phyloP scores from a whole-genome alignment of 805 yeast species.

The Metschnikowia borealis region DNA sequence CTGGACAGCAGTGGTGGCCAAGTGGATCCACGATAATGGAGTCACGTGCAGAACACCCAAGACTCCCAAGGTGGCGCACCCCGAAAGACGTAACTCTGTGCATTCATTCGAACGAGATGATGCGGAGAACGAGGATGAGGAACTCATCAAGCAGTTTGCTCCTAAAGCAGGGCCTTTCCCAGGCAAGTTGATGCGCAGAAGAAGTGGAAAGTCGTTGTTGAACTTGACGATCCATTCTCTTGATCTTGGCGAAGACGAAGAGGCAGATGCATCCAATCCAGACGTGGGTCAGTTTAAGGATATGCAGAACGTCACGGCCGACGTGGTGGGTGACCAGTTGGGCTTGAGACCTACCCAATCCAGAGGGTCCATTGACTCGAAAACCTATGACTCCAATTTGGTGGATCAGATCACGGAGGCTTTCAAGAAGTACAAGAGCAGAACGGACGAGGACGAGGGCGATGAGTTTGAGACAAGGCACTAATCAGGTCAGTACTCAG shows the following conservation, averaged over 20 bases:
- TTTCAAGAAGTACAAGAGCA: conserved; percentile 28
- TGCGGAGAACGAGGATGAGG: conserved; percentile 23
- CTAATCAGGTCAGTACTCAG: background rate
- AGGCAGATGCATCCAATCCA: conserved; percentile 17
- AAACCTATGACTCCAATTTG: conserved; percentile 28
- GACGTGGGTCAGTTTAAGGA: conserved; percentile 15
- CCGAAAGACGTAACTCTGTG: conserved; percentile 27
- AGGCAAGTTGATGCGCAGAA: conserved; percentile 56
- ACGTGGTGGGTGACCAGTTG: conserved; percentile 13
- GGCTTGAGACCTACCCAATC: conserved; percentile 19
- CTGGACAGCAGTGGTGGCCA: conserved; percentile 92
- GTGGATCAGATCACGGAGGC: conserved; percentile 35
- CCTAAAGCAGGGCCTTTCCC: conserved; percentile 49
- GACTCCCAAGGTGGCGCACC: conserved; percentile 18
- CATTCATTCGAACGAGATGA: conserved; percentile 20
- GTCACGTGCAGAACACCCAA: conserved; percentile 55
- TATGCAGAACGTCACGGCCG: conserved; percentile 19
- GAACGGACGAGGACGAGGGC: conserved; percentile 31
- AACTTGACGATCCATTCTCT: conserved; percentile 64
- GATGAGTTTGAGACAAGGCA: conserved; percentile 49
- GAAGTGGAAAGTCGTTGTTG: conserved; percentile 69
- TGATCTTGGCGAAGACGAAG: conserved; percentile 64
- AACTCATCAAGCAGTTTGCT: conserved; percentile 37
- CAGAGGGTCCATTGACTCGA: conserved; percentile 29
- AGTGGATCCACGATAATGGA: conserved; percentile 88